Evolutionary conservation across 2,329 filamentous ascomycete species (phyloP), one percentile per base, ranked within the genome.

Genomic region (Madurella fahalii): DNA sequence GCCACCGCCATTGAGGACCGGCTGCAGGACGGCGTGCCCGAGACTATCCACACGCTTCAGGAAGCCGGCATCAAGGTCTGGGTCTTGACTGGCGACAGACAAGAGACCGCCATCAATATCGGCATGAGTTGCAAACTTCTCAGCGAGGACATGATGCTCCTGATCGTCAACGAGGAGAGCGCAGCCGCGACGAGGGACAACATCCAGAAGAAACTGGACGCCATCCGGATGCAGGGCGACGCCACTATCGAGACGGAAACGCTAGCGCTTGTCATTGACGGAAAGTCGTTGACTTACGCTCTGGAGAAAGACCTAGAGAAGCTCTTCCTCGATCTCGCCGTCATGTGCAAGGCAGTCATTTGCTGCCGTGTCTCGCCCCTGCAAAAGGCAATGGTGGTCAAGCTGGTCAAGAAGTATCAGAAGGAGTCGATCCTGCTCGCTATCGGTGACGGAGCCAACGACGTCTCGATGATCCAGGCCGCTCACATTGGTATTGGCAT

Each of bases 391-490:
- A 78, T 99, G 59, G 94, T 99, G 18, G 94, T 99, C 63, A 99
- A 99, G 77, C 83, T 97, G 61, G 94, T 99, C 67, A 99, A 97
- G 74, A 90, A 91, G 63, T 83, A 83, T 62, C 90, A 96, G 69
- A 83, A 94, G 62, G 89, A 96, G 68, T 84, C 90, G 12, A 91
- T 99, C 63, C 84, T 96, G 50, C 83, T 99, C 48, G 94, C 94
- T 49, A 96, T 99, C 69, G 94, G 94, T 63, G 94, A 99, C 66
- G 94, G 94, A 61, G 94, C 94, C 45, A 99, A 99, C 73, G 94
- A 99, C 67, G 94, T 99, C n/a, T 96, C 93, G 16, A 99, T 99
- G 94, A 99, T 99, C 52, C 94, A 99, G 75, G 94, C 94, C 11
- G 94, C 94, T 12, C 94, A 99, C 69, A 95, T 99, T 61, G 94